Conservation (phyloP, 768 basidiomycete genomes). For the Porpolomopsis calyptriformis region DNA sequence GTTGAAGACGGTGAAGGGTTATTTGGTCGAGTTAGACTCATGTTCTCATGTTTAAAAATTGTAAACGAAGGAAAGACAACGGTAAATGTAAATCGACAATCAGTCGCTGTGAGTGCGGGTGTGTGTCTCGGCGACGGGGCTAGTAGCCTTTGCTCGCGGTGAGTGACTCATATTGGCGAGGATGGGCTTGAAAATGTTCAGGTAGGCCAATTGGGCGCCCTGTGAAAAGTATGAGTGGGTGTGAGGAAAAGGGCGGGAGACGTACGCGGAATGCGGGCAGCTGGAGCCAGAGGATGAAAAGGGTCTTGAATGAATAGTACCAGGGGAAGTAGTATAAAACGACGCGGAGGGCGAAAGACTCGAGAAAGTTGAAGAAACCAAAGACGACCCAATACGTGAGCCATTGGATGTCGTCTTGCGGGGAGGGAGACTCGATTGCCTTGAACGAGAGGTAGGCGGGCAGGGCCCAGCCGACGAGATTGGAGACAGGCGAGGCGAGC, state of each 20-base stretch:
- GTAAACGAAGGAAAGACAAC: too few relatives aligned
- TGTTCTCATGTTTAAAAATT: too few relatives aligned
- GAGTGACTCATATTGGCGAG: constrained; percentile 51
- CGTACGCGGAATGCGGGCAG: constrained; percentile 74
- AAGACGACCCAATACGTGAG: constrained; percentile 97
- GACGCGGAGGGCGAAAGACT: constrained; percentile 71
- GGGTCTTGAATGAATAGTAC: constrained; percentile 90
- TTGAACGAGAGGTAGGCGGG: constrained; percentile 94
- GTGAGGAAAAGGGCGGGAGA: constrained; percentile 13
- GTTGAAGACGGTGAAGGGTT: too few relatives aligned
- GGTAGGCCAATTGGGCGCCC: constrained; percentile 83
- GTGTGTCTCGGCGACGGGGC: too few relatives aligned
- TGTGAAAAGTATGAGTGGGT: constrained; percentile 21
- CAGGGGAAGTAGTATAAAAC: constrained; percentile 90
- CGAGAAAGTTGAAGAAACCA: constrained; percentile 87
- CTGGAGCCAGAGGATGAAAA: constrained; percentile 89
- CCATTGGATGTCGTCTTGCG: constrained; percentile 88
- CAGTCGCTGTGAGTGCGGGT: background rate
- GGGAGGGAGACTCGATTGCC: constrained; percentile 79
- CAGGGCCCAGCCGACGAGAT: constrained; percentile 88
- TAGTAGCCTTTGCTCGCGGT: constrained; percentile 28
- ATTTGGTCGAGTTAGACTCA: background rate
- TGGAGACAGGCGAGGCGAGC: constrained; percentile 85
- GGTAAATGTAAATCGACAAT: background rate
- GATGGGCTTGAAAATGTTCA: constrained; percentile 67